Conservation (phyloP, 257 asterid genomes). For the Misopates orontium region DNA sequence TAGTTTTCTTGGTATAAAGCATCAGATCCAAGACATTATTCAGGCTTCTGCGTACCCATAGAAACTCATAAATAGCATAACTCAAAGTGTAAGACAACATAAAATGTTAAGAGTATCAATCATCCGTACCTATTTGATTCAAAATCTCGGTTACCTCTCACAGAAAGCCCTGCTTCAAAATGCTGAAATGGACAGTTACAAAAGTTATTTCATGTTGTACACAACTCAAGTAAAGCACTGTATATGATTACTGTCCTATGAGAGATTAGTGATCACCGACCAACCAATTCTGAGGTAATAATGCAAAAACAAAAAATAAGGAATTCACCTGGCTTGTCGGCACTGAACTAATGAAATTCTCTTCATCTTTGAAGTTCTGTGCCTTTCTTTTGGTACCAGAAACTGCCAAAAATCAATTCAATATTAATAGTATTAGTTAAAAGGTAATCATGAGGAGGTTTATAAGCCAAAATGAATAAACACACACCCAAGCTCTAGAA, state of each 20-base stretch:
- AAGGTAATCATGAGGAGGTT: background rate
- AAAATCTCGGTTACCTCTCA: constrained; percentile 64
- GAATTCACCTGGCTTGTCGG: constrained; percentile 79
- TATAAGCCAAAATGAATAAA: constrained; percentile 12
- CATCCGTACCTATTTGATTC: constrained; percentile 67
- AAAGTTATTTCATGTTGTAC: constrained; percentile 24
- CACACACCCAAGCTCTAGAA: background rate
- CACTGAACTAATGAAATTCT: constrained; percentile 85
- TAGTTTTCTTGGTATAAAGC: background rate
- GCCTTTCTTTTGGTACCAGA: constrained; percentile 86
- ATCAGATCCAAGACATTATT: constrained; percentile 14
- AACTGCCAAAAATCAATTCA: constrained; percentile 38
- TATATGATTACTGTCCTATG: background rate
- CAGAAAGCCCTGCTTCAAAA: constrained; percentile 92
- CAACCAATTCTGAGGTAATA: background rate
- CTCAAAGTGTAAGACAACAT: constrained; percentile 10
- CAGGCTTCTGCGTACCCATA: constrained; percentile 3
- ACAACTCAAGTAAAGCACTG: constrained; percentile 9
- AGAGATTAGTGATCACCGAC: background rate
- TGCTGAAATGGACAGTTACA: constrained; percentile 58
- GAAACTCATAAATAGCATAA: background rate
- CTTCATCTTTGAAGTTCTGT: constrained; percentile 81
- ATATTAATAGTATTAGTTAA: constrained; percentile 20
- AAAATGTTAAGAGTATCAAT: background rate
- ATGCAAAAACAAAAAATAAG: constrained; percentile 2